phyloP scores from a whole-genome alignment of 2,329 filamentous ascomycete genomes.

The Cryphonectria nitschkei region DNA sequence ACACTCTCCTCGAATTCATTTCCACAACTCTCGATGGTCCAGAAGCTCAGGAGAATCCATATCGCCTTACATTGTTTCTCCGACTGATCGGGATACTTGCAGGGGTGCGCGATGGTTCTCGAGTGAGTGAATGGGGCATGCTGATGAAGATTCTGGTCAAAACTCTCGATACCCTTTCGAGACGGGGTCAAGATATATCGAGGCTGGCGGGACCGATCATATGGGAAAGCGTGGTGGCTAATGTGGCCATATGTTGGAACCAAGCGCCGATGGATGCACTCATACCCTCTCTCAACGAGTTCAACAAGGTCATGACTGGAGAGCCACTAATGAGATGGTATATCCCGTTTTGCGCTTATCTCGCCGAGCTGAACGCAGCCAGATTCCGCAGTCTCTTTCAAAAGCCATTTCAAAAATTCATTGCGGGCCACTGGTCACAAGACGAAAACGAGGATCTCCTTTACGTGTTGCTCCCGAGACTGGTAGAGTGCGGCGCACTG shows the following conservation, averaged over 20 bases:
- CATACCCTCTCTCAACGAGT: conserved; percentile 68
- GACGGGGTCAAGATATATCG: conserved; percentile 41
- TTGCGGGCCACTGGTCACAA: conserved; percentile 73
- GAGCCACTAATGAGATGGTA: conserved; percentile 73
- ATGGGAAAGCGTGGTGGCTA: conserved; percentile 64
- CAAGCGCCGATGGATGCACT: conserved; percentile 79
- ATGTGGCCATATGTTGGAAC: conserved; percentile 69
- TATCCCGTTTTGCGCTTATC: conserved; percentile 81
- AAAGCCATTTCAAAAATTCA: conserved; percentile 82
- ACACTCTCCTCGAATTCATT: conserved; percentile 60
- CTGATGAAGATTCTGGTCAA: conserved; percentile 61
- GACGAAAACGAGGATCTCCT: conserved; percentile 67
- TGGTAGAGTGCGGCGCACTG: conserved; percentile 61
- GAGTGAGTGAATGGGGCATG: conserved; percentile 72
- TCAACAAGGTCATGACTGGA: conserved; percentile 67
- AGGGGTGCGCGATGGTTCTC: conserved; percentile 80
- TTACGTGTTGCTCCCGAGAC: conserved; percentile 68
- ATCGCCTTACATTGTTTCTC: conserved; percentile 53
- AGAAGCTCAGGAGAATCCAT: conserved; percentile 39
- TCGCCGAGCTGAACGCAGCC: conserved; percentile 72
- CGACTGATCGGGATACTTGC: conserved; percentile 69
- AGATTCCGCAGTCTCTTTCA: conserved; percentile 81
- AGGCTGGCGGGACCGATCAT: conserved; percentile 46
- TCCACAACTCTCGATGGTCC: conserved; percentile 43
- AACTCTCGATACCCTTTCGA: conserved; percentile 54